A percentile compares a stretch with the other conserved stretches of the same genome.
Conservation (phyloP, 306 rosid species). For the Sindora glabra region DNA sequence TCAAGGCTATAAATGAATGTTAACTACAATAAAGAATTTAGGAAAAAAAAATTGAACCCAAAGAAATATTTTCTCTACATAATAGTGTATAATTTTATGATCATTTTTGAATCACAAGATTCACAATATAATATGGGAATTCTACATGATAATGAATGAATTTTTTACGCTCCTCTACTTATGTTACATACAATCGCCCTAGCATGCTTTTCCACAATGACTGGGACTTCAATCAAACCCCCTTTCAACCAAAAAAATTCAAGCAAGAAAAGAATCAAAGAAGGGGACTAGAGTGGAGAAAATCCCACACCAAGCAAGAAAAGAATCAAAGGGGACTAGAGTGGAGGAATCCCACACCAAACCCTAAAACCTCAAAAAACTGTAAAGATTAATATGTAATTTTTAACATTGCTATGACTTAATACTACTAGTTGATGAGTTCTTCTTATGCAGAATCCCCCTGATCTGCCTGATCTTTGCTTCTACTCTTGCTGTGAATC, state of each 20-base stretch:
- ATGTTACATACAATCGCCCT: conserved; percentile 56
- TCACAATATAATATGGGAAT: no score
- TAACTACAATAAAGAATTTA: no score
- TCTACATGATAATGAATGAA: background rate
- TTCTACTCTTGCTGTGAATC: conserved; percentile 94
- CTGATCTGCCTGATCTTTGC: conserved; percentile 76
- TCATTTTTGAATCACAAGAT: no score
- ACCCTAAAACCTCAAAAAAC: conserved; percentile 32
- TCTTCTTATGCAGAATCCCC: conserved; percentile 72
- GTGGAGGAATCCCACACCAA: no score
- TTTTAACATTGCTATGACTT: conserved; percentile 22
- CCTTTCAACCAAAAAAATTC: no score
- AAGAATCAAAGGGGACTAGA: background rate
- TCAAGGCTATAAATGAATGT: no score
- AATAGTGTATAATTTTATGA: no score
- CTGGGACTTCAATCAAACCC: conserved; percentile 38
- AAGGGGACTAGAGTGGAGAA: no score
- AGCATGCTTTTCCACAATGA: conserved; percentile 24
- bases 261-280: conserved; percentile 16
- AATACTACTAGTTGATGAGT: no score
- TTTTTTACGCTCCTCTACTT: conserved; percentile 27
- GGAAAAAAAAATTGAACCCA: no score
- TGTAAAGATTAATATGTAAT: conserved; percentile 20
- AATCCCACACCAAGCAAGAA: no score
- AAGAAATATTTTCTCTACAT: no score